Percentiles rank a stretch among this genome's conserved stretches.
Evolutionary conservation across 1,284 basidiomycete genomes (phyloP).

Genomic region (Moesziomyces aphidis): DNA sequence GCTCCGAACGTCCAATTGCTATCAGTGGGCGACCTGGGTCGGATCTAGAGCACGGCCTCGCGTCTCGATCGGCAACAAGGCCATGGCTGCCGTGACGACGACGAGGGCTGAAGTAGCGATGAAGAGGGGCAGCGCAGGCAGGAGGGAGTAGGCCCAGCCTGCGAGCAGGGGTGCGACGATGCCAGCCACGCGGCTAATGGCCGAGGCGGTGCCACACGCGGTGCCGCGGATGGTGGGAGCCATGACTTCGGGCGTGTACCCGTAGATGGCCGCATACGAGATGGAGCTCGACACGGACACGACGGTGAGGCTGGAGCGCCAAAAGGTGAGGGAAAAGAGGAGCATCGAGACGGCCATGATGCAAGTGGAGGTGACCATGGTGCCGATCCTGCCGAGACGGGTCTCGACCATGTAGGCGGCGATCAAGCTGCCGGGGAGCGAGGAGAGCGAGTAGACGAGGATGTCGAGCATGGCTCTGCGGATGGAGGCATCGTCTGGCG

Average conservation of each 20-base stretch:
- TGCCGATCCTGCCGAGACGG: slow-evolving; percentile 77
- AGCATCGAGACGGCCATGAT: slow-evolving; percentile 50
- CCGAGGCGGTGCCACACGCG: slow-evolving; percentile 60
- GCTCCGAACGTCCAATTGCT: background rate
- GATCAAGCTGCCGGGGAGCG: slow-evolving; percentile 72
- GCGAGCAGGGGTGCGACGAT: slow-evolving; percentile 63
- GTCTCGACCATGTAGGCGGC: slow-evolving; percentile 90
- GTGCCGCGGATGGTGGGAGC: slow-evolving; percentile 58
- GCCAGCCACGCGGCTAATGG: slow-evolving; percentile 59
- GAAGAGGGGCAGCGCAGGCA: slow-evolving; percentile 36
- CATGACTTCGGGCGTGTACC: slow-evolving; percentile 65
- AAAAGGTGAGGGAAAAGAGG: slow-evolving; percentile 43
- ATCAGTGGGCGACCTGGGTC: background rate
- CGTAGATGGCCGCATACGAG: slow-evolving; percentile 64
- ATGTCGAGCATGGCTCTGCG: slow-evolving; percentile 47
- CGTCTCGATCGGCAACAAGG: slow-evolving; percentile 49
- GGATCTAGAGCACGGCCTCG: slow-evolving; percentile 19
- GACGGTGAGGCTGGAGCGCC: slow-evolving; percentile 32
- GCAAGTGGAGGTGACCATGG: slow-evolving; percentile 71
- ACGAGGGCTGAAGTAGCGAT: slow-evolving; percentile 35
- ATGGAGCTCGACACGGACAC: slow-evolving; percentile 58
- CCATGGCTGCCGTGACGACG: slow-evolving; percentile 34
- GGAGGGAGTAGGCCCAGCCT: slow-evolving; percentile 44
- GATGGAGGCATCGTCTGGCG: slow-evolving; percentile 31
- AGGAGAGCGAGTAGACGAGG: slow-evolving; percentile 58